These are phyloP conservation scores for Corchorus olitorius DNA, from an alignment of 345 rosid genomes.

Conservation along the genomic window DNA sequence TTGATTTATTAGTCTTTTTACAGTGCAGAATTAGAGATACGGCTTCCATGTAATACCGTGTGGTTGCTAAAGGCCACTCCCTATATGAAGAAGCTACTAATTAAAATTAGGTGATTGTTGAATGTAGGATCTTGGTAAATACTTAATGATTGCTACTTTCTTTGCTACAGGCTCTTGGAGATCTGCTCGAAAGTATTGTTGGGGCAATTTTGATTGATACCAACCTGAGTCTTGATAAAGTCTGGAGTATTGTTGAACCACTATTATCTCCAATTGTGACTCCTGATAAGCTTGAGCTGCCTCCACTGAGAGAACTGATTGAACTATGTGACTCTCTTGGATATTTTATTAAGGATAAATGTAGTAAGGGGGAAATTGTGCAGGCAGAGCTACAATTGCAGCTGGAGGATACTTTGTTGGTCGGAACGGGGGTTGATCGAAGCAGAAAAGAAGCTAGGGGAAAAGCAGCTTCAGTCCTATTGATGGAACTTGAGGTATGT, in stretches of 20 bases:
- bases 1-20: background rate
- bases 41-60: background rate
- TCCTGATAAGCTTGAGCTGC: conserved; percentile 75
- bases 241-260: conserved; percentile 79
- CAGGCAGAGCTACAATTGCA: conserved; percentile 65
- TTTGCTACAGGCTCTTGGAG: conserved; percentile 79
- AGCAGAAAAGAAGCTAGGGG: conserved; percentile 72
- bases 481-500: conserved; percentile 81
- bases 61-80: background rate
- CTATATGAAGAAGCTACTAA: background rate
- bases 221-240: conserved; percentile 63
- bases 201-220: conserved; percentile 86
- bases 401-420: conserved; percentile 62
- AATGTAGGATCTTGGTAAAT: background rate
- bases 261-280: conserved; percentile 81
- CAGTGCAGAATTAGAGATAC: background rate
- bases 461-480: conserved; percentile 73
- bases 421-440: conserved; percentile 63
- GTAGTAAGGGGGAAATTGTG: conserved; percentile 50
- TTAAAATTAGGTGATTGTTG: background rate
- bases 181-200: conserved; percentile 81
- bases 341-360: conserved; percentile 54
- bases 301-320: conserved; percentile 69
- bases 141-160: conserved; percentile 10
- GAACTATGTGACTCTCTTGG: conserved; percentile 84